Base-by-base conservation (phyloP, 1,284 basidiomycete genomes). In the Vanrija humicola region DNA sequence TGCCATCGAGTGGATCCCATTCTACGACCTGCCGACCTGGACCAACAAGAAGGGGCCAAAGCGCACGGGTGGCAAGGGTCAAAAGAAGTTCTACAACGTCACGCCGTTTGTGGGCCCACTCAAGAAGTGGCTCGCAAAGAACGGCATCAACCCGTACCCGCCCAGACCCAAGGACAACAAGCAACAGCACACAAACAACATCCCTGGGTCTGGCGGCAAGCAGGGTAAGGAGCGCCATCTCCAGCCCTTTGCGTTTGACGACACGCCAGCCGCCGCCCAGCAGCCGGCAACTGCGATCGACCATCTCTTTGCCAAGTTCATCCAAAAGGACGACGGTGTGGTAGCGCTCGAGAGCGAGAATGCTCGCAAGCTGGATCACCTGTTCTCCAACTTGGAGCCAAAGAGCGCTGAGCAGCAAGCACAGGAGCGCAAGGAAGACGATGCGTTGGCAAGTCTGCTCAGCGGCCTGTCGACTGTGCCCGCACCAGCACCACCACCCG, bases 1-100 rank as follows among this genome's bases (percentile, higher is more conserved):
- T 68, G 94, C 89, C 80, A 98, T 98, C 65, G 88, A 94, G 69
- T 99, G 96, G 96, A 98, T 97, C 75, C 86, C 81, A 59, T 79
- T 98, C 45, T 80, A 82, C 29, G 93, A 98, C 73, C 80, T 99
- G 21, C 96, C 96, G 0, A 93, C 90, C 0, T 98, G 93, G 92
- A 90, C 85, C 70, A 85, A 86, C 58, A 88, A 87, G 66, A 88
- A 73, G 40, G 69, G 67, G 72, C 83, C 55, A 77, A 82, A 52
- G 78, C 70, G 67, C 62, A 63, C 67, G 4, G 67, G 66, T 2
- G 64, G 63, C 18, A 74, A 78, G 49, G 77, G 66, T 19, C 61
- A 69, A 50, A 70, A 90, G 52, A 93, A 91, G 71, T 98, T 97
- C 77, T 98, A 97, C 78, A 82, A 97, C 67, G 93, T 98, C 48